Evolutionary conservation across 73 alveolate species (phyloP).

Genomic region (Symbiodinium pilosum): DNA sequence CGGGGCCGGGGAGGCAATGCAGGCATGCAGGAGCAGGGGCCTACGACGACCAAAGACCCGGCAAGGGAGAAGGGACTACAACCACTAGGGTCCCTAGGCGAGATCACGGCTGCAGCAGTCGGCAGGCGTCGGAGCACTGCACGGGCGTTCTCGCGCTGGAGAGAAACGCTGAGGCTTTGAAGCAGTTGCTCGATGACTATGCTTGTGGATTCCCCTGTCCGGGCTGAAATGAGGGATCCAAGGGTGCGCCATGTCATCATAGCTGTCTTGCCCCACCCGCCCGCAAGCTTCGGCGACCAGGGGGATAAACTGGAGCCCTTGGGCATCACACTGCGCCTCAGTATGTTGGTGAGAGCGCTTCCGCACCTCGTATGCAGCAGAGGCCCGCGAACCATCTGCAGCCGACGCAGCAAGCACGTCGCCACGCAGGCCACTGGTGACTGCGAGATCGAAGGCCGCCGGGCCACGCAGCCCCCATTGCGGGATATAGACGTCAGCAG

Average conservation of each 20-base stretch:
- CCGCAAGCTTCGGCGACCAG: constrained; percentile 27
- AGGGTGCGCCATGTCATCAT: not conserved
- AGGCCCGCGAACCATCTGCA: constrained; percentile 13
- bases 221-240: not conserved
- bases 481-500: constrained; percentile 38
- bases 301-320: constrained; percentile 35
- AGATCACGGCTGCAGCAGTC: too few relatives aligned
- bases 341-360: constrained; percentile 33
- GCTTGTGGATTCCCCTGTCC: not conserved
- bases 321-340: not conserved
- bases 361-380: constrained; percentile 26
- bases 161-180: constrained; percentile 3
- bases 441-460: constrained; percentile 29
- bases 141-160: constrained; percentile 40
- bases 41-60: too few relatives aligned
- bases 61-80: too few relatives aligned
- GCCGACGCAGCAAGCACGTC: constrained; percentile 29
- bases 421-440: not conserved
- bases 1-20: not conserved
- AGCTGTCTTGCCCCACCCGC: constrained; percentile 27
- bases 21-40: not conserved
- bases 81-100: too few relatives aligned
- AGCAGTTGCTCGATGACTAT: not conserved
- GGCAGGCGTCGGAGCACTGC: constrained; percentile 48
- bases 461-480: constrained; percentile 26